phyloP scores from a whole-genome alignment of 2,329 filamentous ascomycete genomes.

The Pyrenophora teres region DNA sequence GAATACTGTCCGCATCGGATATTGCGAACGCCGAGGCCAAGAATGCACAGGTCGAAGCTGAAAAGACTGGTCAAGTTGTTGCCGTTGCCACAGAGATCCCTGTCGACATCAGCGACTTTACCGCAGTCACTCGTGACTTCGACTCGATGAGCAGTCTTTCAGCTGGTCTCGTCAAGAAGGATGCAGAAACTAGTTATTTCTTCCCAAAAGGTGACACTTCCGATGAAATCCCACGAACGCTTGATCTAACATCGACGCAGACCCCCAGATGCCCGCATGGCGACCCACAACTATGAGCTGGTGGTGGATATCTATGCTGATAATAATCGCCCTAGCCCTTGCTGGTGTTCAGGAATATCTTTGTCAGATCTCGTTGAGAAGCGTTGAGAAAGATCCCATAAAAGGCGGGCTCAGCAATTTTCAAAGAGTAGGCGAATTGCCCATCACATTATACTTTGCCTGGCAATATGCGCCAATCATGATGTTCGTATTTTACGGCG shows the following conservation, averaged over 20 bases:
- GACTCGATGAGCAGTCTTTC: constrained; percentile 37
- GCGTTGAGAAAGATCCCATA: constrained; percentile 17
- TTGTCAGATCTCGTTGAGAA: constrained; percentile 42
- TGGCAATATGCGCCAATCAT: constrained; percentile 52
- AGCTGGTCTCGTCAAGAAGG: constrained; percentile 21
- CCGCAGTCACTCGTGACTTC: constrained; percentile 41
- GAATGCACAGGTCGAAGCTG: constrained; percentile 50
- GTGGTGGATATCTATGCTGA: constrained; percentile 43
- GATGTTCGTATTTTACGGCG: constrained; percentile 55
- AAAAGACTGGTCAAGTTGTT: constrained; percentile 52
- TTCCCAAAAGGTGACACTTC: constrained; percentile 38
- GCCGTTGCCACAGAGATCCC: constrained; percentile 48
- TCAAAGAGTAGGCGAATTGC: constrained; percentile 33
- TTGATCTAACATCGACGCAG: constrained; percentile 16
- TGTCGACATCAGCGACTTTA: constrained; percentile 50
- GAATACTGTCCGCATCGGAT: constrained; percentile 25
- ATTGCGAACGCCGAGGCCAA: constrained; percentile 27
- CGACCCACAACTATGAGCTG: constrained; percentile 47
- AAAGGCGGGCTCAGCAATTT: constrained; percentile 40
- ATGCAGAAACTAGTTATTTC: constrained; percentile 44
- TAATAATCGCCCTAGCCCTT: constrained; percentile 40
- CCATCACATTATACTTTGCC: constrained; percentile 39
- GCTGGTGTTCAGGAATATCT: constrained; percentile 46
- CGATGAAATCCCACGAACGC: not conserved
- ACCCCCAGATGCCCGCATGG: constrained; percentile 49